Percentiles rank a stretch among this genome's conserved stretches.
Evolutionary conservation across 257 asterid species (phyloP).

Genomic region (Marsdenia floribunda): DNA sequence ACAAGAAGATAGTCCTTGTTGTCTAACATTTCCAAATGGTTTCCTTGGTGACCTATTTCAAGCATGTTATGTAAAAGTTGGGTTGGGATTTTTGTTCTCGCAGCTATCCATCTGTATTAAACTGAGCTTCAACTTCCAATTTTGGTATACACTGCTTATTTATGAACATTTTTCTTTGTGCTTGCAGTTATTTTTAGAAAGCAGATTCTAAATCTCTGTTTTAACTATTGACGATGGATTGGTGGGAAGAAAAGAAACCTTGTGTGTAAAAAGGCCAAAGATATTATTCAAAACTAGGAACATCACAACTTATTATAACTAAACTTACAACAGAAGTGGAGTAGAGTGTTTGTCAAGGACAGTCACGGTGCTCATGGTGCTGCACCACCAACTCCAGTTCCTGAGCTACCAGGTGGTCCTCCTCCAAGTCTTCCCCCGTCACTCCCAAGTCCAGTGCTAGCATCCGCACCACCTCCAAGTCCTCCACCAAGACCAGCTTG

Average conservation of each 20-base stretch:
- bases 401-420: neutral
- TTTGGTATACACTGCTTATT: neutral
- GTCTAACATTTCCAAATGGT: neutral
- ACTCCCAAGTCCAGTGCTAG: neutral
- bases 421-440: neutral
- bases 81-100: neutral
- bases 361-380: conserved; percentile 1
- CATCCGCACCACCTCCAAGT: neutral
- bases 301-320: neutral
- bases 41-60: neutral
- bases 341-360: neutral
- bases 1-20: neutral
- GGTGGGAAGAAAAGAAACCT: neutral
- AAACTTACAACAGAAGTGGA: too few relatives aligned
- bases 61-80: neutral
- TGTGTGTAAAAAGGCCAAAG: neutral
- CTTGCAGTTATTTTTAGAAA: neutral
- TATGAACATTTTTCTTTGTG: neutral
- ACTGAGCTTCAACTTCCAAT: neutral
- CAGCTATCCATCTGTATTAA: neutral
- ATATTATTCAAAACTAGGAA: neutral
- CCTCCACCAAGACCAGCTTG: conserved; percentile 8
- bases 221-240: neutral
- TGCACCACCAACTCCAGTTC: conserved; percentile 10
- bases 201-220: neutral